Conservation (phyloP, 768 basidiomycete genomes). For the Suillus hirtellus region DNA sequence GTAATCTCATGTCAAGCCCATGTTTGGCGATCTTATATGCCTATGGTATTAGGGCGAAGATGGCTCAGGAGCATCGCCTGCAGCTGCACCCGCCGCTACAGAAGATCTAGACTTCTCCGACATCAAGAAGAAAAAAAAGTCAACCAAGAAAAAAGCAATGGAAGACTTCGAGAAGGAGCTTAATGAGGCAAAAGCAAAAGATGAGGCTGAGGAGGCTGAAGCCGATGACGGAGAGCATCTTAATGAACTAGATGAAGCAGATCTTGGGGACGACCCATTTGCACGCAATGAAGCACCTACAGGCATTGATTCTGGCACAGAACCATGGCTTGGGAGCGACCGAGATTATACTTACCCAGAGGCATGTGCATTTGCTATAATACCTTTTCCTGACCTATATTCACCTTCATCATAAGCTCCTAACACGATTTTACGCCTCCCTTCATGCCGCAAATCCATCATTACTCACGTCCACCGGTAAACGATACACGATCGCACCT, state of each 20-base stretch:
- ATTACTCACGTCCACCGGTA: constrained; percentile 79
- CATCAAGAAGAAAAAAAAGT: constrained; percentile 95
- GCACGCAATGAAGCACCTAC: constrained; percentile 55
- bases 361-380: constrained; percentile 43
- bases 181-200: constrained; percentile 67
- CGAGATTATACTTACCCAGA: constrained; percentile 96
- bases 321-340: constrained; percentile 90
- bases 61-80: constrained; percentile 65
- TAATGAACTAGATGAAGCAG: constrained; percentile 73
- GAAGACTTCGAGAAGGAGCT: constrained; percentile 96
- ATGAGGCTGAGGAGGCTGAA: constrained; percentile 56
- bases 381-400: not conserved
- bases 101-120: constrained; percentile 95
- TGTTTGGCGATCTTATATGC: constrained; percentile 8
- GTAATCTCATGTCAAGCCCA: constrained; percentile 26
- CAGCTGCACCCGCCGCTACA: constrained; percentile 42
- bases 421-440: constrained; percentile 88
- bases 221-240: constrained; percentile 64
- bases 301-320: constrained; percentile 71
- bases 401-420: constrained; percentile 54
- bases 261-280: constrained; percentile 90
- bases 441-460: constrained; percentile 94
- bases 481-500: constrained; percentile 96
- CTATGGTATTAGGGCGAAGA: constrained; percentile 51
- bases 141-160: constrained; percentile 86